Evolutionary conservation across 768 basidiomycete species (phyloP).

Genomic region (Lyophyllum decastes): DNA sequence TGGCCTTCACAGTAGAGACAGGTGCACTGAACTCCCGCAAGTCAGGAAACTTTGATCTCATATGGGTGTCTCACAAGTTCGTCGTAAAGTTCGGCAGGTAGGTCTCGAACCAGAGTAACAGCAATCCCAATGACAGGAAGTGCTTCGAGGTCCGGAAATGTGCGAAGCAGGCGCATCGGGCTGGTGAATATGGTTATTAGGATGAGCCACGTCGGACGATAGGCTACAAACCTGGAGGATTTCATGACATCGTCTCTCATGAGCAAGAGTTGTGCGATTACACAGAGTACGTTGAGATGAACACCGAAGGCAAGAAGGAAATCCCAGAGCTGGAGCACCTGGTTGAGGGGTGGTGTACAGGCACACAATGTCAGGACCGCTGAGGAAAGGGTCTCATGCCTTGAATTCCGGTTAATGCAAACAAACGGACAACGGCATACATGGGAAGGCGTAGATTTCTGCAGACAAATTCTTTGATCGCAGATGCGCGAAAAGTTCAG

Average conservation of each 20-base stretch:
- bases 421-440: constrained; percentile 44
- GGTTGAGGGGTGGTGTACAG: constrained; percentile 93
- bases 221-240: constrained; percentile 69
- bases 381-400: constrained; percentile 28
- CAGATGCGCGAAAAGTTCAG: constrained; percentile 78
- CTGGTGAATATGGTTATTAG: constrained; percentile 37
- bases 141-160: constrained; percentile 90
- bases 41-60: constrained; percentile 39
- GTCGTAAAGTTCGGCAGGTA: constrained; percentile 84
- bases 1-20: not conserved
- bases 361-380: constrained; percentile 95
- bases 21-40: constrained; percentile 1
- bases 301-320: constrained; percentile 96
- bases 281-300: constrained; percentile 94
- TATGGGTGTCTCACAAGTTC: constrained; percentile 90
- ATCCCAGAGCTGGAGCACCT: constrained; percentile 96
- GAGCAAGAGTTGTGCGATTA: constrained; percentile 91
- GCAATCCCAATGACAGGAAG: constrained; percentile 88
- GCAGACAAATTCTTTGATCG: constrained; percentile 91
- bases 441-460: constrained; percentile 97
- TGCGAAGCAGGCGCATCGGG: constrained; percentile 92
- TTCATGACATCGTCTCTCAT: constrained; percentile 91
- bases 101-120: constrained; percentile 89
- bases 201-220: not conserved
- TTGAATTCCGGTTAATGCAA: not conserved